Evolutionary conservation across 2,329 filamentous ascomycete genomes (phyloP), one percentile per base, ranked within the genome.

Genomic region (Diaporthe destruens): DNA sequence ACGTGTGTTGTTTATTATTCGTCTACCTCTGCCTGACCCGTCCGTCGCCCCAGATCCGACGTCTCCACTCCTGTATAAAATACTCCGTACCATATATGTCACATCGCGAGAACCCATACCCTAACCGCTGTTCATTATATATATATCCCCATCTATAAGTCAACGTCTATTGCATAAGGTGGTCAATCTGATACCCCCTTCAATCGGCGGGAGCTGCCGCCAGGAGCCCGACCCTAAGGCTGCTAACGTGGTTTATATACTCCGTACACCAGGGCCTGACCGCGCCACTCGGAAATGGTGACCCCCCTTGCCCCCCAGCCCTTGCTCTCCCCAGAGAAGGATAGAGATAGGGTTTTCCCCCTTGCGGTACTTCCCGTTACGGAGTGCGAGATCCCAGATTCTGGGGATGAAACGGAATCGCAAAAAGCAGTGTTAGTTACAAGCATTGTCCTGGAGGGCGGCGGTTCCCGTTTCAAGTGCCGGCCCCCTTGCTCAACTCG

Each of bases 351-450:
- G 42, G 42, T 44, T 51, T 36, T n/a, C 20, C 18, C 49, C 59
- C 59, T 66, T 66, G 61, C 44, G 61, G 44, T 53, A 66, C 44
- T 66, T 66, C 8, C 47, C 61, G 47, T 66, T 36, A 66, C 61
- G 61, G 61, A 66, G 12, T 39, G 12, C 18, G 7, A 14, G 16
- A n/a, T 23, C 9, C 42, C 25, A 29, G 11, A 53, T 20, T 20
- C 47, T 65, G 61, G 44, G 42, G 42, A 66, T 18, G 11, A 39
- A 53, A 53, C 18, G 47, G 44, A 36, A 16, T 11, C 12, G n/a
- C 7, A 25, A 8, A 25, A 12, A 47, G 44, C 47, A 32, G 20
- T 65, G 44, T 14, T 14, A 53, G 23, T n/a, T 49, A 2, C 47
- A 6, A 29, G 47, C 36, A 20, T 29, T n/a, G n/a, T 66, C 32